These are phyloP conservation scores for Fusarium anguioides DNA, from an alignment of 2,329 filamentous ascomycete genomes.

Conservation along the genomic window DNA sequence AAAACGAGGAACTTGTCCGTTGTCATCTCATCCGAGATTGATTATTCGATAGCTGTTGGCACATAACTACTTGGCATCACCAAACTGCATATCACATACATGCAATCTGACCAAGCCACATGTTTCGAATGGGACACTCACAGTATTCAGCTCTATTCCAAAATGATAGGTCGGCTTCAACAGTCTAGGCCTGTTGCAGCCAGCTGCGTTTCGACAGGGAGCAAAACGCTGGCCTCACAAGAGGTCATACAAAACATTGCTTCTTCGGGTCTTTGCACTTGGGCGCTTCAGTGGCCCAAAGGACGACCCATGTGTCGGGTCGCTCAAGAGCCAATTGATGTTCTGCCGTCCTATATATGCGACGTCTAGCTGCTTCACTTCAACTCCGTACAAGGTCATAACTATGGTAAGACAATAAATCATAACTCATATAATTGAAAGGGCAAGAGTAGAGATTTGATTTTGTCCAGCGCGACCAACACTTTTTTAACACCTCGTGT, in stretches of 20 bases:
- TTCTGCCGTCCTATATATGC: not conserved
- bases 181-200: not conserved
- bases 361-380: not conserved
- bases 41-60: not conserved
- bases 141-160: not conserved
- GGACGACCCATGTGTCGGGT: not conserved
- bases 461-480: conserved; percentile 42
- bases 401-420: not conserved
- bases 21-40: conserved; percentile 34
- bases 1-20: conserved; percentile 25
- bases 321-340: not conserved
- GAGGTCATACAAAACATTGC: not conserved
- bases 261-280: not conserved
- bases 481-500: conserved; percentile 14
- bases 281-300: conserved; percentile 17
- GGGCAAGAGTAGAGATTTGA: conserved; percentile 49
- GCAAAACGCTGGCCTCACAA: not conserved
- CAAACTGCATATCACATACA: not conserved
- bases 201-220: conserved; percentile 3
- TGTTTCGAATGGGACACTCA: not conserved
- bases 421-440: conserved; percentile 31
- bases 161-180: not conserved
- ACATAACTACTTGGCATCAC: not conserved
- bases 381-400: not conserved
- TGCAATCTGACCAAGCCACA: not conserved